These are phyloP conservation scores for Aspergillus hiratsukae DNA, from an alignment of 2,329 filamentous ascomycete genomes.

Conservation along the genomic window DNA sequence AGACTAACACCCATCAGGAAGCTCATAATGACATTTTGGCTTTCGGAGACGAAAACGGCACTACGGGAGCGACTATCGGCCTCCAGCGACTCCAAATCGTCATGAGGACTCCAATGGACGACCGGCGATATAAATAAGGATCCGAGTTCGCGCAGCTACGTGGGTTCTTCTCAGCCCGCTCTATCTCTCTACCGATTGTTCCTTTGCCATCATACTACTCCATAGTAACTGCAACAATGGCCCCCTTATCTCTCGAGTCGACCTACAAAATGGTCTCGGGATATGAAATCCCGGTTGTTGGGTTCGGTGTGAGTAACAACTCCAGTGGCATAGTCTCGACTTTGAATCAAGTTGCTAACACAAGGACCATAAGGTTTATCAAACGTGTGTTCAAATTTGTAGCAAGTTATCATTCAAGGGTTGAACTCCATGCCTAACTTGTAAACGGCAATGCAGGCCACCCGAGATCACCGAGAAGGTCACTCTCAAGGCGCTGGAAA, in stretches of 20 bases:
- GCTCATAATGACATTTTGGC: neutral
- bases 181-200: neutral
- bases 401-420: neutral
- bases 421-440: neutral
- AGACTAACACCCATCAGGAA: neutral
- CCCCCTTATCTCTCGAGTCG: constrained; percentile 27
- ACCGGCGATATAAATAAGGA: neutral
- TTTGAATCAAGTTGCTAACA: neutral
- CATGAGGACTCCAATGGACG: neutral
- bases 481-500: constrained; percentile 52
- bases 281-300: constrained; percentile 37
- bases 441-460: constrained; percentile 38
- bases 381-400: constrained; percentile 29
- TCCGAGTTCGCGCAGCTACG: neutral
- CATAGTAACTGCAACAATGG: constrained; percentile 14
- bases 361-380: constrained; percentile 31
- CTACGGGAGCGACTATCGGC: neutral
- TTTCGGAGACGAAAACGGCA: neutral
- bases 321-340: neutral
- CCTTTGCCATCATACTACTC: neutral
- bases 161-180: neutral
- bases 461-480: constrained; percentile 55
- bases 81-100: neutral
- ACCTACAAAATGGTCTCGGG: constrained; percentile 39
- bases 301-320: constrained; percentile 37